Percentiles rank a stretch among this genome's conserved stretches.
Conservation (phyloP, 2,329 filamentous ascomycete species). For the Aulographum hederae region DNA sequence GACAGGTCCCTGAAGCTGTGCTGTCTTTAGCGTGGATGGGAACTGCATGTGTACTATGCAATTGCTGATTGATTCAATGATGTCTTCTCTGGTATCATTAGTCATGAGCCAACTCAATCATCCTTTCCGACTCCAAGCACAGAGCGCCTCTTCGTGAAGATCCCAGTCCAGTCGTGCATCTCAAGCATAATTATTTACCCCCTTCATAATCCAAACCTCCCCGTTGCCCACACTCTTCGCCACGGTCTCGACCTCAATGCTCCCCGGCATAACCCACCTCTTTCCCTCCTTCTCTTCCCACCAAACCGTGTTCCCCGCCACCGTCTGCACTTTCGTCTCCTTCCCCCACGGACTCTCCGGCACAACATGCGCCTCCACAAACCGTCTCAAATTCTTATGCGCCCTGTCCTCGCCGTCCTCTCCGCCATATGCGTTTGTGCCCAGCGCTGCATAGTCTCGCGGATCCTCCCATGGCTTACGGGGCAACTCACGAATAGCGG, state of each 20-base stretch:
- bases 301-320: conserved; percentile 57
- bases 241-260: conserved; percentile 58
- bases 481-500: conserved; percentile 56
- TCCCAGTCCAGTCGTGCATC: no score
- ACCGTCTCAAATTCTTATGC: conserved; percentile 53
- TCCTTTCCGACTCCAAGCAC: no score
- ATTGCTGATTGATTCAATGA: no score
- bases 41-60: no score
- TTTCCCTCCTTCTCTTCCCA: conserved; percentile 59
- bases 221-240: conserved; percentile 69
- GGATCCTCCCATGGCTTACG: conserved; percentile 76
- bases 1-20: no score
- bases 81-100: no score
- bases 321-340: conserved; percentile 44
- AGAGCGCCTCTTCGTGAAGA: no score
- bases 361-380: conserved; percentile 76
- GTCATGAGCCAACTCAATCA: no score
- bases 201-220: conserved; percentile 63
- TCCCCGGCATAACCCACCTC: conserved; percentile 52
- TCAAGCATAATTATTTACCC: conserved; percentile 32
- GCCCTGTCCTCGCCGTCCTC: conserved; percentile 58
- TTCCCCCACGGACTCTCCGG: conserved; percentile 58
- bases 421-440: conserved; percentile 58
- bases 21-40: no score
- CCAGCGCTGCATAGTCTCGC: conserved; percentile 49